These are phyloP conservation scores for Ceratobasidium theobromae DNA, from an alignment of 1,284 basidiomycete genomes.

Conservation along the genomic window DNA sequence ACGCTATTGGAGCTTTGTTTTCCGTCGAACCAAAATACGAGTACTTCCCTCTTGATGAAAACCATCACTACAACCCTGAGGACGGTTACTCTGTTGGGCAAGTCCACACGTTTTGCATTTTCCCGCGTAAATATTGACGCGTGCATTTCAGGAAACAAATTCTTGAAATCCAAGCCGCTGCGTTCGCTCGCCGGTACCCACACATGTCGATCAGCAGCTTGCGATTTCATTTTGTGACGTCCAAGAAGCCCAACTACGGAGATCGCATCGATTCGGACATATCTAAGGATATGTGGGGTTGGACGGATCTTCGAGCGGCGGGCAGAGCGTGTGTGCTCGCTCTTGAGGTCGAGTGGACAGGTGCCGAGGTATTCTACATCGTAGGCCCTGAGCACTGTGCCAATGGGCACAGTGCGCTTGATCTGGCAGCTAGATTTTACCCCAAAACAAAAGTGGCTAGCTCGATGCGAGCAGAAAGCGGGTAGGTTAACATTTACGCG, in stretches of 20 bases:
- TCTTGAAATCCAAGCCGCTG: slow-evolving; percentile 44
- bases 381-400: slow-evolving; percentile 36
- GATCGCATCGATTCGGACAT: slow-evolving; percentile 8
- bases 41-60: slow-evolving; percentile 37
- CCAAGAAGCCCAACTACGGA: slow-evolving; percentile 4
- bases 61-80: slow-evolving; percentile 32
- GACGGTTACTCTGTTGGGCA: slow-evolving; percentile 42
- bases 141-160: slow-evolving; percentile 42
- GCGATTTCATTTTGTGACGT: slow-evolving; percentile 42
- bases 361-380: slow-evolving; percentile 46
- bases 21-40: slow-evolving; percentile 33
- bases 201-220: slow-evolving; percentile 44
- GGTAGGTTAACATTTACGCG: neutral
- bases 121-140: neutral
- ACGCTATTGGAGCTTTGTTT: slow-evolving; percentile 36
- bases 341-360: slow-evolving; percentile 41
- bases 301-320: slow-evolving; percentile 40
- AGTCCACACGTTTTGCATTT: neutral
- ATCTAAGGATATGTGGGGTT: slow-evolving; percentile 42
- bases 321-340: slow-evolving; percentile 43
- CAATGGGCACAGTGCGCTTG: slow-evolving; percentile 37
- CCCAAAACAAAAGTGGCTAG: slow-evolving; percentile 34
- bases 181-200: slow-evolving; percentile 41
- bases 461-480: slow-evolving; percentile 21
- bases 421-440: slow-evolving; percentile 39